These are phyloP conservation scores for Daldinia vernicosa DNA, from an alignment of 495 filamentous ascomycete species.

Conservation along the genomic window DNA sequence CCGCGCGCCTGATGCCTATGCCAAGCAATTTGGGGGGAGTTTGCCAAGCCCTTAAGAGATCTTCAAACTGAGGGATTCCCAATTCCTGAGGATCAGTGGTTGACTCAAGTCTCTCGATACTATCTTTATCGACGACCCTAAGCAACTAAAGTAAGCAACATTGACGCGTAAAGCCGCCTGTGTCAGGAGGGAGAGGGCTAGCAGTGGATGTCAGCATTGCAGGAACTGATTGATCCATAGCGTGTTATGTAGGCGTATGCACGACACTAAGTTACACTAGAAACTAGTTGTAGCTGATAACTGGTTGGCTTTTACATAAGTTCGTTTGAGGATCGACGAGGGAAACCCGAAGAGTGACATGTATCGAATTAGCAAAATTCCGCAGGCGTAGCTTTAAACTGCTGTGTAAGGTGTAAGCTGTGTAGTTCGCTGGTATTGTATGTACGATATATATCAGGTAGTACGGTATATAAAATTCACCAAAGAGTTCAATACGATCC, in stretches of 20 bases:
- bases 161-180: conserved; percentile 21
- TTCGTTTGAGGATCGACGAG: conserved; percentile 5
- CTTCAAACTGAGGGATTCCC: conserved; percentile 25
- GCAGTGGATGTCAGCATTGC: neutral
- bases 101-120: neutral
- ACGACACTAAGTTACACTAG: neutral
- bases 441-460: neutral
- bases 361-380: conserved; percentile 1
- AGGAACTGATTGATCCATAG: conserved; percentile 2
- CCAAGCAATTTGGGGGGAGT: conserved; percentile 26
- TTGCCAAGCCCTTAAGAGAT: conserved; percentile 37
- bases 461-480: neutral
- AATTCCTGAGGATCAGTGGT: conserved; percentile 12
- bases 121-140: conserved; percentile 16
- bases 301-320: neutral
- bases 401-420: neutral
- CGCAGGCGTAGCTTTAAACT: neutral
- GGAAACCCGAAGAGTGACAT: conserved; percentile 15
- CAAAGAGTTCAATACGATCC: neutral
- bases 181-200: conserved; percentile 3
- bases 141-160: neutral
- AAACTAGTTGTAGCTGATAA: neutral
- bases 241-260: neutral
- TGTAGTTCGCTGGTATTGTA: neutral
- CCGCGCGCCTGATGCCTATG: conserved; percentile 10